Base-by-base conservation (phyloP, 345 rosid species). In the Nasturtium officinale region DNA sequence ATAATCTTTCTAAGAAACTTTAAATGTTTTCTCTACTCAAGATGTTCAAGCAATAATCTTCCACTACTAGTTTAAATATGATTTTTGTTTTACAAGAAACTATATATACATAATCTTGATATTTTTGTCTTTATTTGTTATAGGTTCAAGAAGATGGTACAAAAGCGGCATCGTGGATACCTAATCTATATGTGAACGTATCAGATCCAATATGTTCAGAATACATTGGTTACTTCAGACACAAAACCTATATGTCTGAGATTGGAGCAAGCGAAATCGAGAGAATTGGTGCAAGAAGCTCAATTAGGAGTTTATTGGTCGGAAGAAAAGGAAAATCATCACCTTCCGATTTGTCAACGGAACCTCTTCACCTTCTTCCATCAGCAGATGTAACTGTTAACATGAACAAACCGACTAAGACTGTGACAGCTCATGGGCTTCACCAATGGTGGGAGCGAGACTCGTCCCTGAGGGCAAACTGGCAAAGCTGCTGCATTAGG, bases 401-500 rank as follows among this genome's bases (percentile, higher is more conserved):
- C 80, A 50, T 28, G 16, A 54, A 70, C 28, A 73, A 65, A 13
- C 26, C 73, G 28, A 53, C 35, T 53, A 7, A 13, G 11, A 25
- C 33, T 6, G 15, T 1, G 10, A 13, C 33, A 53, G 83, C 84
- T 47, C 93, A 88, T 25, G 85, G 85, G 37, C 81, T 88, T 75
- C 83, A 80, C 61, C 89, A 86, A 65, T 86, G 87, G 94, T 85
- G 90, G 90, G 58, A 53, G 61, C 61, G 2, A 17, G 62, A 57
- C 43, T 57, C 43, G 25, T 2, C 40, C 1, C 2, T 57, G n/a
- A 30, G 38, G 23, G 38, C 1, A 30, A 57, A 57, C 5, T 57
- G 62, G 62, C 8, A 32, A 32, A 57, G 43, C 62, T 30, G 25
- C 5, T 32, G 62, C 43, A 57, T 32, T 9, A 57, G 43, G n/a